Evolutionary conservation across 2,329 filamentous ascomycete species (phyloP), one percentile per base, ranked within the genome.

Genomic region (Colletotrichum phormii): DNA sequence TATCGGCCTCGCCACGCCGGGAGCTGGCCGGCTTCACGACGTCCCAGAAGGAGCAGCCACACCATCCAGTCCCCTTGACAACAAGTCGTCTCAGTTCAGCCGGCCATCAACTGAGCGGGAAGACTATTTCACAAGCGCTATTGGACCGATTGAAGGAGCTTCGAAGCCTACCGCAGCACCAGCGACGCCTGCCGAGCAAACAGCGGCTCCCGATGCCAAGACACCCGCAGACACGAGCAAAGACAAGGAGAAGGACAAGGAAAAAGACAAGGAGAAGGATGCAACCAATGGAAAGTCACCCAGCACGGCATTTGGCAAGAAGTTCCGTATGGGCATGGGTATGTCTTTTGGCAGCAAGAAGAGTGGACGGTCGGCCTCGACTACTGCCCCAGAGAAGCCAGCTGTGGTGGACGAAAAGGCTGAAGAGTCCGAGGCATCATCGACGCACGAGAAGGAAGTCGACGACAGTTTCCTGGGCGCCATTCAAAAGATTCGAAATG

Each of bases 341-440:
- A 78, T 78, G 75, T 91, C 92, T 0, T 95, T 96, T 78, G 92
- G 92, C 76, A 93, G 92, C 78, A 98, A 97, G 86, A 98, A 97
- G 82, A 87, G 96, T 15, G 91, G 91, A 13, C 90, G 94, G 18
- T 92, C 92, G 2, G 86, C 88, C 4, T 92, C 92, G 4, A 89
- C 89, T 0, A 89, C 89, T 31, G 89, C 89, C 6, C 89, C 93
- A 4, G 90, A 93, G 72, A 97, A 97, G 80, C 91, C 94, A 0
- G 89, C 89, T 1, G 87, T 91, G 0, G 87, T 91, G 1, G 94
- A 97, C 76, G 94, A 97, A 79, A 96, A 95, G 81, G 89, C 89
- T 1, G 93, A 92, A 61, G 88, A 94, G 75, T 90, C 88, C 0
- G 89, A 91, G 73, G 86, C 89, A 3, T 90, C 89, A 0, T 90